Base-by-base conservation (phyloP, 2,329 filamentous ascomycete genomes). In the Mollisiaceae sp. region DNA sequence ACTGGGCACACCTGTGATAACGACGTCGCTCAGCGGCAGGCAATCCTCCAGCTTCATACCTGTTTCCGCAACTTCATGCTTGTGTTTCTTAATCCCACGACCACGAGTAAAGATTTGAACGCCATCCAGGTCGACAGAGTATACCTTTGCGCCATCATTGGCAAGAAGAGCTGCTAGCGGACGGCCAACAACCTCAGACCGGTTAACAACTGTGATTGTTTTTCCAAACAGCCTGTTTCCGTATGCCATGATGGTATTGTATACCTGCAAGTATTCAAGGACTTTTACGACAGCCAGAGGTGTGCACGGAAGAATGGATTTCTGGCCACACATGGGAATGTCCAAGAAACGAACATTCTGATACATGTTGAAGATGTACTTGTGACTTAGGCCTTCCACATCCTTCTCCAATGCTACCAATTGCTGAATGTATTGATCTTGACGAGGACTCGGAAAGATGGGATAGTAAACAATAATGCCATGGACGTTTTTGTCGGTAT, bases 351-450 rank as follows among this genome's bases (percentile, higher is more conserved):
- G 92, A 74, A 97, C 88, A 82, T 99, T 99, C 83, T 97, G 92
- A 82, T 98, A 99, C 94, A 99, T 97, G 85, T 99, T 99, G 86
- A 94, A 94, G 76, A 98, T 91, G 81, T 98, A 94, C 76, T 89
- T 90, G 80, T 97, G 94, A 73, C 91, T 93, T 65, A 99, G 87
- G 41, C 95, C 95, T 79, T 99, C 95, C 71, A 99, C 94, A 75
- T 99, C 95, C 80, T 99, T 98, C 78, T 86, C 82, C 52, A 97
- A 85, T 64, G 92, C 89, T 64, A 97, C 93, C 2, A 96, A 92
- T 81, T 97, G 94, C 81, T 98, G 94, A 71, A 99, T 88, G 79
- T 98, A 98, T 78, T 92, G 91, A 79, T 99, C 95, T 35, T 88
- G 86, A 60, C 89, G 90, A 81, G 93, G 91, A 79, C 82, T 82